These are phyloP conservation scores for Aeschynomene evenia DNA, from an alignment of 306 rosid genomes.

Conservation along the genomic window DNA sequence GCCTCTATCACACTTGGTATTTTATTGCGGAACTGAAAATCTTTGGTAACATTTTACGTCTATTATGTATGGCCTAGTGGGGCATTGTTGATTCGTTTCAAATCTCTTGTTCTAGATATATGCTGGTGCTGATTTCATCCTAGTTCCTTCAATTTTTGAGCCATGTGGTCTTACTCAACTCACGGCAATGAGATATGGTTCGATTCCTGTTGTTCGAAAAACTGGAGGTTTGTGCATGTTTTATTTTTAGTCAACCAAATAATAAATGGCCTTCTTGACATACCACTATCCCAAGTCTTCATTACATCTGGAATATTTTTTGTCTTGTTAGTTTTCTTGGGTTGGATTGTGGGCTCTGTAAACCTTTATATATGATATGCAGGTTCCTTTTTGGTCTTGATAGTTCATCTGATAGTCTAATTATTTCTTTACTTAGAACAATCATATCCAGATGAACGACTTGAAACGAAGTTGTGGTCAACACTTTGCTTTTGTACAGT, in stretches of 20 bases:
- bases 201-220: constrained; percentile 92
- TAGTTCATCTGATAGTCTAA: neutral
- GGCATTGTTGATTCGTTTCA: constrained; percentile 17
- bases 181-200: constrained; percentile 96
- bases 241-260: neutral
- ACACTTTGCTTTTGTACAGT: neutral
- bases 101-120: constrained; percentile 60
- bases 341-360: neutral
- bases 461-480: neutral
- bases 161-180: constrained; percentile 99
- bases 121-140: constrained; percentile 89
- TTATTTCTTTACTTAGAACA: neutral
- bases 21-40: constrained; percentile 21
- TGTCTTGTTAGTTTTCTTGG: neutral
- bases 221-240: constrained; percentile 58
- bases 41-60: neutral
- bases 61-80: constrained; percentile 13
- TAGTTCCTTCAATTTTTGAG: constrained; percentile 98
- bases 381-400: neutral
- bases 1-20: constrained; percentile 89
- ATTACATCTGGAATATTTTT: neutral
- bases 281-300: neutral
- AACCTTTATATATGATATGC: neutral
- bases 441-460: neutral
- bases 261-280: neutral